Base-by-base conservation (phyloP, 345 rosid genomes). In the Diplotaxis tenuifolia region DNA sequence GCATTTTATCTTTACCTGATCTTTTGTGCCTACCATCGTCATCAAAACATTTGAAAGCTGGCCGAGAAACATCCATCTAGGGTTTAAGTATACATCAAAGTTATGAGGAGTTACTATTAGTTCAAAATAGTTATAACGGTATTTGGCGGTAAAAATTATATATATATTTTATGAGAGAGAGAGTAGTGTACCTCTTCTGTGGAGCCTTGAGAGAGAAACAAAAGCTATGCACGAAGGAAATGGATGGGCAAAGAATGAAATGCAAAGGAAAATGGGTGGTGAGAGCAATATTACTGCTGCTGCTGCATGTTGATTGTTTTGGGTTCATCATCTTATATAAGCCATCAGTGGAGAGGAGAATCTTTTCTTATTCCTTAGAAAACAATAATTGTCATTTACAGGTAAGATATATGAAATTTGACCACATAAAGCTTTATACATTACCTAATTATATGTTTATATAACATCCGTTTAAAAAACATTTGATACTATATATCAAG, bases 21-120 rank as follows among this genome's bases (percentile, higher is more conserved):
- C 98, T 65, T 57, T 83, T 84, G 67, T 62, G 87, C 12, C 87
- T 84, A 22, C 95, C 96, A 32, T 92, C 96, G 3, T 92, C 95
- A 2, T 92, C 96, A 8, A 88, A 78, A 61, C 80, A 84, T 28
- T 77, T 75, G 73, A 86, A 81, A 76, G 47, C 82, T 60, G 55
- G 71, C 50, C 23, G 83, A 5, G 81, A 52, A 58, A 72, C 82
- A 70, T 76, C 86, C 89, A 84, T 85, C 86, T 81, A 50, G 12
- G 9, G 61, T 8, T 62, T 65, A 23, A 34, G 28, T 18, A 12
- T 25, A 47, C 19, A 69, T 19, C 70, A 31, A 57, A 68, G 45
- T 67, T 54, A 38, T 36, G 10, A 60, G 9, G 9, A 42, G 16
- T 38, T 28, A 45, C 9, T 55, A 49, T 16, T 14, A 22, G 27